These are phyloP conservation scores for Pestalotiopsis fici DNA, from an alignment of 2,329 filamentous ascomycete species.

Conservation along the genomic window DNA sequence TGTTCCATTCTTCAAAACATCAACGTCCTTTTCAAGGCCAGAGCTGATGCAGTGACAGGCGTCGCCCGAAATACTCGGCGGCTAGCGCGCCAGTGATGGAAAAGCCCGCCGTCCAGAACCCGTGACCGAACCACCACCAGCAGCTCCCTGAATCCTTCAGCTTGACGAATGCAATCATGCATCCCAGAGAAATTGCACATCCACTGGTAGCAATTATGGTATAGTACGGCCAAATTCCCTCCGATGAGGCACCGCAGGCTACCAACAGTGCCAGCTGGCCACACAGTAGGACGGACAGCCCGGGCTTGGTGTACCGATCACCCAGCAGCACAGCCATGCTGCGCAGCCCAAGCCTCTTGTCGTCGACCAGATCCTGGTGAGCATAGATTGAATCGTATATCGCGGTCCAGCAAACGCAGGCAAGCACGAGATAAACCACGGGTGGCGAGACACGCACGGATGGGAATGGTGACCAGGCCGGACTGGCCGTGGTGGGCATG, in stretches of 20 bases:
- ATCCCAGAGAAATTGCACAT: conserved; percentile 22
- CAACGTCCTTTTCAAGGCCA: no score
- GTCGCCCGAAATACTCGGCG: no score
- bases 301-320: conserved; percentile 23
- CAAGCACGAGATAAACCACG: conserved; percentile 24
- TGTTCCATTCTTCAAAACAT: no score
- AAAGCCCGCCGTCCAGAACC: no score
- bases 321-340: conserved; percentile 31
- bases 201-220: conserved; percentile 24
- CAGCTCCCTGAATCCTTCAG: conserved; percentile 27
- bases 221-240: conserved; percentile 22
- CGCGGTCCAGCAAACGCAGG: conserved; percentile 30
- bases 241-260: conserved; percentile 16
- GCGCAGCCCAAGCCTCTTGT: conserved; percentile 31
- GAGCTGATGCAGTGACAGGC: no score
- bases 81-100: no score
- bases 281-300: conserved; percentile 20
- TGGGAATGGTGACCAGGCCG: no score
- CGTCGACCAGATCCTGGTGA: conserved; percentile 33
- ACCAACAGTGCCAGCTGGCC: conserved; percentile 23
- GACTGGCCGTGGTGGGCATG: no score
- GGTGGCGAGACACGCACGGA: conserved; percentile 18
- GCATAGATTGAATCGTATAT: conserved; percentile 39
- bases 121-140: conserved; percentile 32
- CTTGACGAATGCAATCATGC: conserved; percentile 28